Conservation (phyloP, 768 basidiomycete species). For the Lactifluus volemus region DNA sequence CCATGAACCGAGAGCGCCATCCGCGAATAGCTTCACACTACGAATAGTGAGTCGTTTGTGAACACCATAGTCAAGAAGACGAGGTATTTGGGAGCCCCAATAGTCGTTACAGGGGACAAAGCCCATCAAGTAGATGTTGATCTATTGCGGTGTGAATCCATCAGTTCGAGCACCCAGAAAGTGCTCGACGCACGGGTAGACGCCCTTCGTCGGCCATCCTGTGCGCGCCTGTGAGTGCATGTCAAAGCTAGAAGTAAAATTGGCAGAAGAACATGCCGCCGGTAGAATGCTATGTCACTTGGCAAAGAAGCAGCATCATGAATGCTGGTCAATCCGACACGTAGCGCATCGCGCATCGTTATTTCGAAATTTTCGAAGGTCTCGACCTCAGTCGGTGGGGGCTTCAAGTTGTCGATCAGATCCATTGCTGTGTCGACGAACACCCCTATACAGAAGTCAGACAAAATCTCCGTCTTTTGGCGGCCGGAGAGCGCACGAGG, state of each 20-base stretch:
- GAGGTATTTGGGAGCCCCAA: slow-evolving; percentile 30
- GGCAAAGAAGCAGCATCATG: slow-evolving; percentile 67
- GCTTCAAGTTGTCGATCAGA: slow-evolving; percentile 47
- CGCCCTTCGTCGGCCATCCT: slow-evolving; percentile 63
- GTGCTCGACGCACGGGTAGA: slow-evolving; percentile 48
- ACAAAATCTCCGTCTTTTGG: not conserved
- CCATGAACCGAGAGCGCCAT: slow-evolving; percentile 89
- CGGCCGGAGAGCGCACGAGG: not conserved
- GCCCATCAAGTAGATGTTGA: slow-evolving; percentile 57
- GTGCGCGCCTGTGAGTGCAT: not conserved
- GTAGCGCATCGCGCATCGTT: slow-evolving; percentile 60
- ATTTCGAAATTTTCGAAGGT: slow-evolving; percentile 56
- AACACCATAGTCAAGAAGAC: slow-evolving; percentile 28
- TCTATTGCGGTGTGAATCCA: slow-evolving; percentile 27
- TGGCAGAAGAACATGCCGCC: slow-evolving; percentile 36
- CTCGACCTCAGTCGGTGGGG: slow-evolving; percentile 47
- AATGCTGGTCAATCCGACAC: slow-evolving; percentile 74
- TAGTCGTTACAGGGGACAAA: slow-evolving; percentile 27
- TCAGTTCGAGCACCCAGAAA: not conserved
- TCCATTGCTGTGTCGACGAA: slow-evolving; percentile 86
- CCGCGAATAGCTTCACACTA: slow-evolving; percentile 66
- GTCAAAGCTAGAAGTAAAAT: not conserved
- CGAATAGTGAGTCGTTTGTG: slow-evolving; percentile 32
- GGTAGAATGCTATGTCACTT: slow-evolving; percentile 52
- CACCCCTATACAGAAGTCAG: slow-evolving; percentile 36